phyloP scores from a whole-genome alignment of 2,329 filamentous ascomycete genomes.

The Diaporthe destruens region DNA sequence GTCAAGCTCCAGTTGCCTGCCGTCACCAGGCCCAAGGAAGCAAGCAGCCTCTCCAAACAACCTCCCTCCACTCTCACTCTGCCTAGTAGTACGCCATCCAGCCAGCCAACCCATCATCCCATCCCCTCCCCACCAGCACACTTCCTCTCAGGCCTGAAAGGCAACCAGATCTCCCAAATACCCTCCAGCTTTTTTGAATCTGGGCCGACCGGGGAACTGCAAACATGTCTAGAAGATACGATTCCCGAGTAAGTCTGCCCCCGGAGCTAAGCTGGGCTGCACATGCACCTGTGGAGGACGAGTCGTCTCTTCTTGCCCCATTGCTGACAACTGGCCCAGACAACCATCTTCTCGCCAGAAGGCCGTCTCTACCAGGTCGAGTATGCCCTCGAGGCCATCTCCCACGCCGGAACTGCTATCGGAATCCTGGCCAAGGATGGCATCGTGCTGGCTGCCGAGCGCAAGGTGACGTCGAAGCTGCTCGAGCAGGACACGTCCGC shows the following conservation, averaged over 20 bases:
- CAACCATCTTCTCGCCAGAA: conserved; percentile 99
- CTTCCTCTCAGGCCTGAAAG: conserved; percentile 29
- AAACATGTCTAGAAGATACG: conserved; percentile 95
- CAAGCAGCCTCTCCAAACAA: conserved; percentile 43
- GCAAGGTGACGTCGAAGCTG: conserved; percentile 99
- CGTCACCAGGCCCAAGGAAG: conserved; percentile 35
- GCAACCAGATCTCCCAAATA: background rate
- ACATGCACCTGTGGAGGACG: background rate
- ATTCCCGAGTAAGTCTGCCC: conserved; percentile 82
- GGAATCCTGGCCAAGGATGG: conserved; percentile 98
- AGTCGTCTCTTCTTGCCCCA: background rate
- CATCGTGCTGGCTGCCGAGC: conserved; percentile 96
- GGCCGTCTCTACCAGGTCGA: conserved; percentile 99
- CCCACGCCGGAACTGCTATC: conserved; percentile 95
- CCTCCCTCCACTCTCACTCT: conserved; percentile 37
- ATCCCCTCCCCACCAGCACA: conserved; percentile 20
- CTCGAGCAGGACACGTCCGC: conserved; percentile 99
- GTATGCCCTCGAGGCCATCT: conserved; percentile 99
- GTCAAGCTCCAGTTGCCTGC: conserved; percentile 43
- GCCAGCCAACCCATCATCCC: background rate
- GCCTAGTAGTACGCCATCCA: conserved; percentile 10
- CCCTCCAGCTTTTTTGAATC: conserved; percentile 14
- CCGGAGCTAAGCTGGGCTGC: background rate
- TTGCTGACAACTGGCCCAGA: conserved; percentile 65
- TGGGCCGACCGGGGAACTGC: conserved; percentile 40